Percentiles rank a stretch among this genome's conserved stretches.
Evolutionary conservation across 2,329 filamentous ascomycete genomes (phyloP).

Genomic region (Fusarium sp.): DNA sequence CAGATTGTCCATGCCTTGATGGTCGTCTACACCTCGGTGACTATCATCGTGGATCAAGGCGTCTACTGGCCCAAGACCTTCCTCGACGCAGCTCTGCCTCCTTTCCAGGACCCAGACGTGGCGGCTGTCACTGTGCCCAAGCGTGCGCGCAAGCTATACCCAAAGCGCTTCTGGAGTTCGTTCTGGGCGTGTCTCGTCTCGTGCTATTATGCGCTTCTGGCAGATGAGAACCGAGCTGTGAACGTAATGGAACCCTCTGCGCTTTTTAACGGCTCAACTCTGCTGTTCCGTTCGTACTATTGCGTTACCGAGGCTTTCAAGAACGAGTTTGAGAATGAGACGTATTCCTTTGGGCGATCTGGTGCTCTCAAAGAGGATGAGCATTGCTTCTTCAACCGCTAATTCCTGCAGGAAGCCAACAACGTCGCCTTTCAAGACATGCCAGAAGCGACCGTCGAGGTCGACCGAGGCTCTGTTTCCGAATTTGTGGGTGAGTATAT

Average conservation of each 20-base stretch:
- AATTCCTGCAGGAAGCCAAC: conserved; percentile 15
- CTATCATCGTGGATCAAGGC: conserved; percentile 26
- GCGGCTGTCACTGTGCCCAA: conserved; percentile 27
- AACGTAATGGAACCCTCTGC: conserved; percentile 24
- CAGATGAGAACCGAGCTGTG: conserved; percentile 13
- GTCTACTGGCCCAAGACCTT: conserved; percentile 26
- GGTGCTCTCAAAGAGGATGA: conserved; percentile 28
- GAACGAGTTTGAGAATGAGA: conserved; percentile 20
- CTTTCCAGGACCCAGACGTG: conserved; percentile 15
- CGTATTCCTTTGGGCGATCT: conserved; percentile 11
- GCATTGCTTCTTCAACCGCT: conserved; percentile 24
- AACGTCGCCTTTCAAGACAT: conserved; percentile 22
- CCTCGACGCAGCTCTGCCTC: conserved; percentile 8
- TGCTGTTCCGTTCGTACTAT: conserved; percentile 14
- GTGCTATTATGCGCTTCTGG: conserved; percentile 2
- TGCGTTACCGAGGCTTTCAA: conserved; percentile 6
- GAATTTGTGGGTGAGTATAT: conserved; percentile 21
- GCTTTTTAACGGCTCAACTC: conserved; percentile 9
- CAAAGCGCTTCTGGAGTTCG: not conserved
- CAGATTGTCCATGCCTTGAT: conserved; percentile 32
- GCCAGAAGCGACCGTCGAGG: not conserved
- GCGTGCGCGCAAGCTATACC: not conserved
- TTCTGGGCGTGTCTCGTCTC: conserved; percentile 19
- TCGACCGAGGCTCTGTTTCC: not conserved
- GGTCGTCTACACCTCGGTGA: conserved; percentile 4